Conservation (phyloP, 768 basidiomycete species). For the Krasilnikovozyma curviuscula region DNA sequence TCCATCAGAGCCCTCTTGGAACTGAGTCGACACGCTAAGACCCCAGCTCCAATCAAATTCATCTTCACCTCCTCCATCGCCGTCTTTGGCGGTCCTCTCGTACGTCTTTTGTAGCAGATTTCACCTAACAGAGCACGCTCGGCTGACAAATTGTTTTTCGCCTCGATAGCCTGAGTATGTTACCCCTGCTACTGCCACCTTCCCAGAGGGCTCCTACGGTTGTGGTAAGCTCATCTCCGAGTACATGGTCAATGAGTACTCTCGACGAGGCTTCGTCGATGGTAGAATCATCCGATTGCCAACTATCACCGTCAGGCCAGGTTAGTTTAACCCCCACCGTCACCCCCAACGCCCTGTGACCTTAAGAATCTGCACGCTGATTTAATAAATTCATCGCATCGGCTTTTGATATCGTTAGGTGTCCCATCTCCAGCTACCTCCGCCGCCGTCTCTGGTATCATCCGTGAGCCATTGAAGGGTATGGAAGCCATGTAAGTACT, state of each 20-base stretch:
- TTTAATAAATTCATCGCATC: neutral
- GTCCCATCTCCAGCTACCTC: constrained; percentile 38
- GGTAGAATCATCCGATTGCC: constrained; percentile 43
- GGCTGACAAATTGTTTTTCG: neutral
- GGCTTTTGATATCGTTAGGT: constrained; percentile 20
- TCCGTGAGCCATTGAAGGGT: constrained; percentile 41
- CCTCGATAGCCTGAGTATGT: constrained; percentile 25
- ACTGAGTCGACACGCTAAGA: constrained; percentile 17
- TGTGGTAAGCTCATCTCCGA: constrained; percentile 39
- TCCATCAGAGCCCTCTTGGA: constrained; percentile 33
- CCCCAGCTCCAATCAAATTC: constrained; percentile 31
- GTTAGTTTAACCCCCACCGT: neutral
- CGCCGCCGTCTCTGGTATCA: constrained; percentile 41
- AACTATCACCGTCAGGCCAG: constrained; percentile 39
- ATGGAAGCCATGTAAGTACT: constrained; percentile 31
- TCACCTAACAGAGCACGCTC: neutral
- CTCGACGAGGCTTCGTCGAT: constrained; percentile 39
- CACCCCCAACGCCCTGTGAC: neutral
- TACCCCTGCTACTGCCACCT: constrained; percentile 35
- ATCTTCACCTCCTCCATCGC: constrained; percentile 43
- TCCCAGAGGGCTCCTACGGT: constrained; percentile 41
- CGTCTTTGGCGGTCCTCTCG: constrained; percentile 38
- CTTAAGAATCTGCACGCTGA: too few species aligned
- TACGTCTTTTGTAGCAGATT: constrained; percentile 2
- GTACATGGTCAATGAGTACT: constrained; percentile 41